Base-by-base conservation (phyloP, 2,329 filamentous ascomycete genomes). In the Paracorniculantispora psalliotae region DNA sequence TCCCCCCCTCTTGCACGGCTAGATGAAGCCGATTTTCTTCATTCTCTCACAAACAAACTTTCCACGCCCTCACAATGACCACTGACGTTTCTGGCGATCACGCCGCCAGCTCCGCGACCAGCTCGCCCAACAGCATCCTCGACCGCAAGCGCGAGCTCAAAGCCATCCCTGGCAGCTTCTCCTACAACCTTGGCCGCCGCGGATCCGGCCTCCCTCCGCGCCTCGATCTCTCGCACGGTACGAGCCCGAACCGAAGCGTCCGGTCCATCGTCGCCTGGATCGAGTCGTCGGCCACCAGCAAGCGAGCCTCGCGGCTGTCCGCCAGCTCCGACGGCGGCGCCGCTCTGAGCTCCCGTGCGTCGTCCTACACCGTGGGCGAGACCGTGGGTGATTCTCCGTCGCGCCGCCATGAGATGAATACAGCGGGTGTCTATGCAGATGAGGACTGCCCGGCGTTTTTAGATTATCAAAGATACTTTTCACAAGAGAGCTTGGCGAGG, bases 251-350 rank as follows among this genome's bases (percentile, higher is more conserved):
- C 59, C 65, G 67, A 48, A 69, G 67, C 26, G 69, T 71, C 58
- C 67, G 66, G 50, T 67, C 68, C 54, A 71, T 72, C 47, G 65
- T 71, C 48, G 67, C 66, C n/a, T 70, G 68, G 68, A 62, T 72
- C 21, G 70, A 72, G 57, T 63, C 65, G 5, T 63, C 62, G 26
- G 30, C 50, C 19, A 26, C 28, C 47, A 54, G 23, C 28, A 23
- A 26, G 51, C 51, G 25, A 9, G 28, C 13, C 54, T 49, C 43
- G n/a, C 17, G 28, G 17, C 23, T 15, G 10, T 21, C 51, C 25
- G 25, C 49, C 37, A 33, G 52, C 28, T 39, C 35, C 41, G 30
- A 26, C 19, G 56, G 43, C 44, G 25, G 57, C 59, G 26, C n/a
- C 52, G 9, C 55, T n/a, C 28, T 44, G 33, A 41, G 37, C n/a